Evolutionary conservation across 805 yeast species (phyloP).

Genomic region (Myxozyma sirexii): DNA sequence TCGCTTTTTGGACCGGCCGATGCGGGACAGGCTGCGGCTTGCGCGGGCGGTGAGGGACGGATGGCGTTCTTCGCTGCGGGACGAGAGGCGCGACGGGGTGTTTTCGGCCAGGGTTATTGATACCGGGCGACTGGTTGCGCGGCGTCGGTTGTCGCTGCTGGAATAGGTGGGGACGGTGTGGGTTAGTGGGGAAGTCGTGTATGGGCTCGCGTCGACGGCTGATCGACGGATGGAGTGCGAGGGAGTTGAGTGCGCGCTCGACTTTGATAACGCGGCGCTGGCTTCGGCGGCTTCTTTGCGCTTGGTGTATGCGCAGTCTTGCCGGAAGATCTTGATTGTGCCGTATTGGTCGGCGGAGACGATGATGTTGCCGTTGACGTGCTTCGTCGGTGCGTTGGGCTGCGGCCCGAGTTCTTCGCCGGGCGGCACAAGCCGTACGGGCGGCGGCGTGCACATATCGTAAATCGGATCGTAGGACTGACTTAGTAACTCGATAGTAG

Average conservation of each 20-base stretch:
- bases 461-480: conserved; percentile 78
- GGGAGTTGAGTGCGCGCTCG: background rate
- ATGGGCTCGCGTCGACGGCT: background rate
- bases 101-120: background rate
- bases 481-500: conserved; percentile 64
- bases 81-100: background rate
- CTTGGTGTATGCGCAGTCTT: conserved; percentile 63
- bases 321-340: conserved; percentile 72
- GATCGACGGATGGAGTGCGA: conserved; percentile 1
- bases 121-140: background rate
- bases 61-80: conserved; percentile 12
- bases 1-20: conserved; percentile 4
- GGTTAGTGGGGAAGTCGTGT: background rate
- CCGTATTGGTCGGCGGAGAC: conserved; percentile 80
- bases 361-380: conserved; percentile 51
- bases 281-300: conserved; percentile 34
- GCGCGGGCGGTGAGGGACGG: background rate
- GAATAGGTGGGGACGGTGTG: background rate
- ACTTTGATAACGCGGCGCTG: conserved; percentile 2
- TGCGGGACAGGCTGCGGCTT: conserved; percentile 13
- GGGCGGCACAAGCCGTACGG: conserved; percentile 29
- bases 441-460: conserved; percentile 53
- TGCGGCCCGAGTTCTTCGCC: conserved; percentile 2
- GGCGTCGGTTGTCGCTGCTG: background rate
- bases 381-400: conserved; percentile 22